Evolutionary conservation across 495 filamentous ascomycete species (phyloP).

Genomic region (Neurospora sp.): DNA sequence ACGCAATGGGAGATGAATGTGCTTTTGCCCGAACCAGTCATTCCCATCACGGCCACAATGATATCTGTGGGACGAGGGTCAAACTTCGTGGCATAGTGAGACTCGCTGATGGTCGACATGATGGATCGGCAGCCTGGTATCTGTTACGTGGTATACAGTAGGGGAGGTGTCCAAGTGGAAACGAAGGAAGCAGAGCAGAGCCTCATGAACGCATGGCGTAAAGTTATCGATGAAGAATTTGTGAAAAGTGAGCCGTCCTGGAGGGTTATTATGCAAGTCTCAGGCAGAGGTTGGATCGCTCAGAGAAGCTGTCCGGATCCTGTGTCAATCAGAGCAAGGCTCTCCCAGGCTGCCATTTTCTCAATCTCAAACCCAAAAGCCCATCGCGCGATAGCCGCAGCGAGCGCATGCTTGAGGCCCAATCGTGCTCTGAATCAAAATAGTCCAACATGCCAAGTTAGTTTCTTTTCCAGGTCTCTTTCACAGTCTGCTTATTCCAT

Average conservation of each 20-base stretch:
- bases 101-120: neutral
- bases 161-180: neutral
- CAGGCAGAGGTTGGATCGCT: neutral
- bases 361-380: neutral
- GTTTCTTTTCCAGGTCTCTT: neutral
- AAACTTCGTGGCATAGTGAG: neutral
- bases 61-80: neutral
- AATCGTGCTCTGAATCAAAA: neutral
- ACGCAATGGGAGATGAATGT: constrained; percentile 5
- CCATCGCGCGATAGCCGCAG: neutral
- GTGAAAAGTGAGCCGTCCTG: neutral
- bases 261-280: neutral
- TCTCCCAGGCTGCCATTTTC: neutral
- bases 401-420: neutral
- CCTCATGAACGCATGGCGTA: neutral
- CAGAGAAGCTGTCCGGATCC: neutral
- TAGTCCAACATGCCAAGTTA: neutral
- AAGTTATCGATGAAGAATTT: neutral
- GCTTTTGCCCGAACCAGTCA: constrained; percentile 7
- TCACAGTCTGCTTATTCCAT: neutral
- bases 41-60: constrained; percentile 5
- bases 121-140: neutral
- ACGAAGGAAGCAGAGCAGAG: neutral
- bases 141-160: neutral
- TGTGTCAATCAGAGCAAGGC: neutral